Evolutionary conservation across 2,329 filamentous ascomycete species (phyloP).

Genomic region (Coniochaeta pulveracea): DNA sequence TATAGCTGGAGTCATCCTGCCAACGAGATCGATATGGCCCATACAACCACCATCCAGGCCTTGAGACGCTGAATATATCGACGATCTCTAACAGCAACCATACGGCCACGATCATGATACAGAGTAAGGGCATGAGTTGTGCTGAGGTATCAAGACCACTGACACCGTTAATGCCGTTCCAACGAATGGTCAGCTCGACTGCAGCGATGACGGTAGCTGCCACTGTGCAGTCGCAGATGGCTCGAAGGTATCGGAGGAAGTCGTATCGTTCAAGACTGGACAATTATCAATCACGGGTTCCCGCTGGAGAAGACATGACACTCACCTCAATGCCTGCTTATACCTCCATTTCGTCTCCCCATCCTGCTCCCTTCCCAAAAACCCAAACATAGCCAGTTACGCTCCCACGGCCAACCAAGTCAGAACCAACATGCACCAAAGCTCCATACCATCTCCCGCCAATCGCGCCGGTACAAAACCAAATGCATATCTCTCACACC

Average conservation of each 20-base stretch:
- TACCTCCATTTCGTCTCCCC: background rate
- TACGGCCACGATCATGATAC: background rate
- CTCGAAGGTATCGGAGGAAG: background rate
- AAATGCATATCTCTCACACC: background rate
- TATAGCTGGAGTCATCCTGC: no score
- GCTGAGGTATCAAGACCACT: constrained; percentile 17
- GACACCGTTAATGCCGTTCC: constrained; percentile 12
- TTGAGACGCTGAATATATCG: no score
- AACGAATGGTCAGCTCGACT: constrained; percentile 12
- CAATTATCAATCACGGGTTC: background rate
- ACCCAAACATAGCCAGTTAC: background rate
- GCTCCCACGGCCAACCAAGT: background rate
- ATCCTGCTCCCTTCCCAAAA: background rate
- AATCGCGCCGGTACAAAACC: background rate
- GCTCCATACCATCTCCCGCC: background rate
- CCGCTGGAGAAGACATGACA: background rate
- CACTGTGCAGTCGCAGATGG: background rate
- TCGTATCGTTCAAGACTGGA: background rate
- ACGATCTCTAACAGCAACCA: no score
- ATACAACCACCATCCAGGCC: no score
- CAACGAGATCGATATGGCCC: no score
- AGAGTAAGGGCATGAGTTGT: constrained; percentile 9
- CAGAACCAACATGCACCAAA: background rate
- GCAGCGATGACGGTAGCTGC: background rate
- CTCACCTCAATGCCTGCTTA: background rate